Conservation (phyloP, 2,329 filamentous ascomycete genomes). For the Alternaria hordeiaustralica region DNA sequence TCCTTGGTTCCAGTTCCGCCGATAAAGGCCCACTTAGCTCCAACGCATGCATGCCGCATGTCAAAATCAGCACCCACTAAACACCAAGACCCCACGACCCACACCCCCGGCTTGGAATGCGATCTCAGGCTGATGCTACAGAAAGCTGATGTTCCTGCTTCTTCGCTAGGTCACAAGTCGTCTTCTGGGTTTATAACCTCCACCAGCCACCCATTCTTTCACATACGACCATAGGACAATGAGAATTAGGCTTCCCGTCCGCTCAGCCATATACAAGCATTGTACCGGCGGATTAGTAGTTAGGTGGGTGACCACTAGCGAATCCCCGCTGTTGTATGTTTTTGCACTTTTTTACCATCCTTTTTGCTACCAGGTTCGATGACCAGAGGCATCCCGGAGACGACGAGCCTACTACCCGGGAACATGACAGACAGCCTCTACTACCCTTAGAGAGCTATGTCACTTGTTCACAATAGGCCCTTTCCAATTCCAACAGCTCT, state of each 20-base stretch:
- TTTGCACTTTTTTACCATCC: neutral
- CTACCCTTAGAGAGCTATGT: neutral
- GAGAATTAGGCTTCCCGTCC: neutral
- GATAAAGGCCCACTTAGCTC: neutral
- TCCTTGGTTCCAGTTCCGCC: neutral
- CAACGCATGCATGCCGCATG: neutral
- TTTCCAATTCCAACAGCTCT: neutral
- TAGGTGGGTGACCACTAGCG: neutral
- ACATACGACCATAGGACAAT: neutral
- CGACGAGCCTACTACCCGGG: no score
- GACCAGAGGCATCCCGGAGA: no score
- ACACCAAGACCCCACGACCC: neutral
- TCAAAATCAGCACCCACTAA: neutral
- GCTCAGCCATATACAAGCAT: neutral
- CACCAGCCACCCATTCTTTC: rapidly evolving
- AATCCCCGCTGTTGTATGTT: neutral
- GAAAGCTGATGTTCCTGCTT: no score
- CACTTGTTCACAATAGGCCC: neutral
- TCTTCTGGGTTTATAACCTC: rapidly evolving
- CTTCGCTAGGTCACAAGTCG: rapidly evolving
- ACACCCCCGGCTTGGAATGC: neutral
- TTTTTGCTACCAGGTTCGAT: neutral
- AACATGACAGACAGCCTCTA: neutral
- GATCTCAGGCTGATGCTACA: no score
- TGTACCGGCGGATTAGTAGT: neutral